These are phyloP conservation scores for Syzygium aqueum DNA, from an alignment of 345 rosid genomes.

Conservation along the genomic window DNA sequence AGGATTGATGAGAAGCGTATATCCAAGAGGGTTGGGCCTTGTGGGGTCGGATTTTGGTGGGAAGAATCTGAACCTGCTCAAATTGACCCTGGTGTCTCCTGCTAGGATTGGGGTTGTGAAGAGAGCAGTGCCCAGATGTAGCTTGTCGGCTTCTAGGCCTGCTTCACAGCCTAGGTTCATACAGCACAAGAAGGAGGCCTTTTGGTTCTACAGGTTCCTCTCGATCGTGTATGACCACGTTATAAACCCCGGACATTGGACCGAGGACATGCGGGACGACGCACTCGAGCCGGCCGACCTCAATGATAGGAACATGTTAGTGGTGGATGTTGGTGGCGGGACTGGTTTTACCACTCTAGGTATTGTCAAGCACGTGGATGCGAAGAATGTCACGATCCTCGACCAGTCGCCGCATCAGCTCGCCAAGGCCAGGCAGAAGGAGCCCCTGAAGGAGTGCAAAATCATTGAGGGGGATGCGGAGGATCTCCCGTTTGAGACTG, in stretches of 20 bases:
- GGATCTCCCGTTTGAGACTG: conserved; percentile 81
- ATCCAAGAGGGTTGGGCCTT: conserved; percentile 28
- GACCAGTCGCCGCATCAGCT: conserved; percentile 99
- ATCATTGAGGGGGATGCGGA: conserved; percentile 95
- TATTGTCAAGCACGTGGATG: conserved; percentile 87
- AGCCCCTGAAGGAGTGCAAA: conserved; percentile 90
- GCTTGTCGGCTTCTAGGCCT: conserved; percentile 71
- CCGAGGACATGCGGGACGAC: conserved; percentile 96
- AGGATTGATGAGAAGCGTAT: conserved; percentile 20
- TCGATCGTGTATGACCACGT: conserved; percentile 92
- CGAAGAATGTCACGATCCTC: conserved; percentile 89
- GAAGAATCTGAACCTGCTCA: conserved; percentile 24
- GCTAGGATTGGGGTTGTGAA: conserved; percentile 11
- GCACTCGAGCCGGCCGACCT: conserved; percentile 98
- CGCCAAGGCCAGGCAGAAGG: conserved; percentile 90
- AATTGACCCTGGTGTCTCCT: conserved; percentile 9
- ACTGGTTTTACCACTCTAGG: conserved; percentile 98
- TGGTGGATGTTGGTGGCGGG: conserved; percentile 99
- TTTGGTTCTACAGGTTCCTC: conserved; percentile 95
- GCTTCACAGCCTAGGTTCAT: conserved; percentile 93
- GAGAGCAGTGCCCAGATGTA: conserved; percentile 38
- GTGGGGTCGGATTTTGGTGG: conserved; percentile 32
- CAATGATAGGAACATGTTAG: conserved; percentile 50
- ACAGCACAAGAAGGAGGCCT: conserved; percentile 97
- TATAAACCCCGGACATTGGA: conserved; percentile 91